Evolutionary conservation across 129 eudicot genomes (phyloP).

Genomic region (Flaveria sonorensis): DNA sequence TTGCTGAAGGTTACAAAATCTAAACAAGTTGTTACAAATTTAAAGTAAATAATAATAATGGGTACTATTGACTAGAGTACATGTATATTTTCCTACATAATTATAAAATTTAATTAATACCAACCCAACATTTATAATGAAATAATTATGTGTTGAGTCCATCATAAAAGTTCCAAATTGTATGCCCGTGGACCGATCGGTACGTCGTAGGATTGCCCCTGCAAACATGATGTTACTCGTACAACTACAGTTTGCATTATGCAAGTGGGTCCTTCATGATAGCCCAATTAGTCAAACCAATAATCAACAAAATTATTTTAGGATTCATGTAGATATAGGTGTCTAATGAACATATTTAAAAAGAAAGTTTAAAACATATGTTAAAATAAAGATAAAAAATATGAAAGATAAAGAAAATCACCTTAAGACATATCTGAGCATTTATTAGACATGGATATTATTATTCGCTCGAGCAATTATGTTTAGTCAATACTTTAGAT

Average conservation of each 20-base stretch:
- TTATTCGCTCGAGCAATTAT: neutral
- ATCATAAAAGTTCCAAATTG: neutral
- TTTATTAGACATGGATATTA: neutral
- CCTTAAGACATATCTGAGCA: neutral
- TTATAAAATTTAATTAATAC: no score
- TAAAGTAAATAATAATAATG: no score
- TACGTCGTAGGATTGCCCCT: constrained; percentile 16
- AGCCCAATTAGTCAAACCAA: neutral
- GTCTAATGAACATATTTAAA: neutral
- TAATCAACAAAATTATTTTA: neutral
- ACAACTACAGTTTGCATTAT: neutral
- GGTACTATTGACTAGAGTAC: no score
- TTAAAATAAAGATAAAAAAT: neutral
- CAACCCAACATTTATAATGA: neutral
- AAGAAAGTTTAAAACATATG: neutral
- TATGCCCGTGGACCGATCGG: constrained; percentile 1
- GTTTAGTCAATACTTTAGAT: no score
- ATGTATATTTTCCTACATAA: no score
- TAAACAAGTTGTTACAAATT: no score
- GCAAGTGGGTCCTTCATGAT: neutral
- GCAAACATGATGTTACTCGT: neutral
- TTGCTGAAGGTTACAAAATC: no score
- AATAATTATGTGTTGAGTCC: neutral
- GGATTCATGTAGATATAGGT: neutral
- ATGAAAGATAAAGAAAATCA: neutral